Evolutionary conservation across 306 rosid genomes (phyloP), one percentile per base, ranked within the genome.

Genomic region (Cucumis melo): DNA sequence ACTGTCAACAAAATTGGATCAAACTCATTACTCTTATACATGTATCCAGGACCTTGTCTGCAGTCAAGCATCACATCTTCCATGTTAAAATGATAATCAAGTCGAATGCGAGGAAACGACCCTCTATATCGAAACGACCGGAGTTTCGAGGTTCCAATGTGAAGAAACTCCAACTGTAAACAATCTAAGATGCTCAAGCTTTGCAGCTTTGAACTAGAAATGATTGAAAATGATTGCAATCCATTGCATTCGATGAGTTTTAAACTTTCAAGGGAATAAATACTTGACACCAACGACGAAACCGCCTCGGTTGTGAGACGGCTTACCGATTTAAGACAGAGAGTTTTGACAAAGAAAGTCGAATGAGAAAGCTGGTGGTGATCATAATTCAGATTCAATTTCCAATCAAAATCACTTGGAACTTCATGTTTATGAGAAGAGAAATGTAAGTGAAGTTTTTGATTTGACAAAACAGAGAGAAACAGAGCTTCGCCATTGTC

Each of bases 31-130:
- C 78, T 74, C 44, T 58, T 73, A 48, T 90, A 79, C 23, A 75
- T 19, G 5, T 32, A 36, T 17, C 81, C 48, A 0, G 79, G 88
- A 58, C 92, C 96, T 29, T 80, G 73, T 84, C 92, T 87, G 84
- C 84, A 87, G 84, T 90, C 96, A 67, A 92, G 87, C 91, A 85
- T 85, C 71, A 90, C 94, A 81, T 86, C 85, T 60, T 73, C 80
- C 59, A 92, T 77, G 77, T 92, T 92, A 83, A 90, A 92, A 78
- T 90, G 96, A 56, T 74, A 51, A 73, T 87, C 86, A 10, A 86
- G 86, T 78, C 42, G 48, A 80, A 93, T 85, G 77, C 17, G 20
- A 42, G 98, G 96, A 72, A 89, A 89, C 15, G 58, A 77, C 16
- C 98, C 96, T 36, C 89, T 59, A 21, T 77, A 89, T 5, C 73